phyloP scores from a whole-genome alignment of 768 basidiomycete species.

The Galerina sulciceps region DNA sequence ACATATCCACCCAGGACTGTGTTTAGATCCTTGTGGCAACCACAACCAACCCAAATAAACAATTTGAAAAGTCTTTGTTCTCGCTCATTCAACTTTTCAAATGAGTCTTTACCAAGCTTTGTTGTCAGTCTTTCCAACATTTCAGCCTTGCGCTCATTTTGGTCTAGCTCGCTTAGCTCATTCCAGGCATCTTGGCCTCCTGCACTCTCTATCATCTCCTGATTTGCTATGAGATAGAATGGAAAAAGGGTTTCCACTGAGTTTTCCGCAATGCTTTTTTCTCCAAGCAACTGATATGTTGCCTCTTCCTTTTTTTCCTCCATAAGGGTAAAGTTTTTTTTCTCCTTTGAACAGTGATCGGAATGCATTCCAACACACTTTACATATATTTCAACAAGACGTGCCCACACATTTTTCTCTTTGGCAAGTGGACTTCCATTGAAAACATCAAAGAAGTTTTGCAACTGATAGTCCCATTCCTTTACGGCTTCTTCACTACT shows the following conservation, averaged over 20 bases:
- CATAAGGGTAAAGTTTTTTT: not conserved
- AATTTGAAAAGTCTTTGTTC: conserved; percentile 18
- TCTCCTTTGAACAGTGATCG: not conserved
- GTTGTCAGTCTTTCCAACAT: not conserved
- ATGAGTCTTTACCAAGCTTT: not conserved
- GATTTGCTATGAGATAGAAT: not conserved
- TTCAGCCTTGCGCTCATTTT: not conserved
- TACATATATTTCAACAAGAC: not conserved
- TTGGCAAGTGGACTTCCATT: not conserved
- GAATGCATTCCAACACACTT: not conserved
- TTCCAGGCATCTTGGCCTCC: not conserved
- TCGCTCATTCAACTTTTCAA: conserved; percentile 10
- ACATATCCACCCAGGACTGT: conserved; percentile 28
- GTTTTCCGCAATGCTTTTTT: not conserved
- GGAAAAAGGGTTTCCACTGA: not conserved
- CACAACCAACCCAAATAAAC: conserved; percentile 35
- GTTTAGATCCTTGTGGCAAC: conserved; percentile 39
- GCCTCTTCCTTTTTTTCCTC: not conserved
- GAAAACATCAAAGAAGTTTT: not conserved
- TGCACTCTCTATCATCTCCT: not conserved
- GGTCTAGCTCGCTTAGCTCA: not conserved
- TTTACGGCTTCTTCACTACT: not conserved
- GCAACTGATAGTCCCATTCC: not conserved
- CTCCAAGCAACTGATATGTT: not conserved
- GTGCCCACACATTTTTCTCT: not conserved